Percentiles rank a stretch among this genome's conserved stretches.
phyloP scores from a whole-genome alignment of 192 early-diverging fungal genomes.

The Backusella tuberculispora region DNA sequence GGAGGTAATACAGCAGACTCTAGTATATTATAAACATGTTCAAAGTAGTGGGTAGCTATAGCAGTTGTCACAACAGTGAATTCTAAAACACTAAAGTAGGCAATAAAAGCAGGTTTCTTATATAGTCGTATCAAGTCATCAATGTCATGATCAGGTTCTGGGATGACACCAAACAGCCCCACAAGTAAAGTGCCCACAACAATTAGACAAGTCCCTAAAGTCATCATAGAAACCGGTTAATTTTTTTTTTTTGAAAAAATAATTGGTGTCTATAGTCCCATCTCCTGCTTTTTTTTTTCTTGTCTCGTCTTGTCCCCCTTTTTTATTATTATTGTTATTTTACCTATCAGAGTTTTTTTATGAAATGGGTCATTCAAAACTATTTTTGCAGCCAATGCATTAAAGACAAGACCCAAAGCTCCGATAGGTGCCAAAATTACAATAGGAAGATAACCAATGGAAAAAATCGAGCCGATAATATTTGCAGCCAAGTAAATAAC shows the following conservation, averaged over 20 bases:
- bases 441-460: constrained; percentile 77
- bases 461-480: constrained; percentile 69
- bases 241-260: background rate
- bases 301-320: background rate
- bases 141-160: constrained; percentile 71
- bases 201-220: constrained; percentile 68
- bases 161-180: constrained; percentile 74
- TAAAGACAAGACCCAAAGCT: constrained; percentile 74
- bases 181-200: constrained; percentile 66
- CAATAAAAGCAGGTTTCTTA: constrained; percentile 66
- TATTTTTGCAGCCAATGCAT: constrained; percentile 72
- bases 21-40: constrained; percentile 28
- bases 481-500: constrained; percentile 70
- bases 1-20: constrained; percentile 17
- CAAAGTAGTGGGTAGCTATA: constrained; percentile 49
- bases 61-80: constrained; percentile 54
- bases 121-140: constrained; percentile 68
- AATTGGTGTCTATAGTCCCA: too few species aligned
- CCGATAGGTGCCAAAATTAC: constrained; percentile 78
- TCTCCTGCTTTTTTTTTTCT: too few species aligned
- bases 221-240: background rate
- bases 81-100: constrained; percentile 63
- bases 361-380: constrained; percentile 68
- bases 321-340: background rate
- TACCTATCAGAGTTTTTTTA: constrained; percentile 58